Base-by-base conservation (phyloP, 805 yeast genomes). In the Nakazawaea ernobii region DNA sequence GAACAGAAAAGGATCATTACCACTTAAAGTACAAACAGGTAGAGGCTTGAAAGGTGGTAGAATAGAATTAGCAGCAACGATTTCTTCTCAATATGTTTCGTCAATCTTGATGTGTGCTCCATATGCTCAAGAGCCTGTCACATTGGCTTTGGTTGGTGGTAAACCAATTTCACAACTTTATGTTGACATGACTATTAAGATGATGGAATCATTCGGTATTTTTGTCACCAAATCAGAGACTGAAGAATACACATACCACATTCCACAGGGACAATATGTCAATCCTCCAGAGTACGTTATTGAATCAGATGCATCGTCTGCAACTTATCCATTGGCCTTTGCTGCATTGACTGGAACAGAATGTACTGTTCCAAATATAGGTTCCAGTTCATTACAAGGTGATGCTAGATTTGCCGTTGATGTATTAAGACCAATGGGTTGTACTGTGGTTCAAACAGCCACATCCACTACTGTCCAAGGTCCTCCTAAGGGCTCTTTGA, bases 91-190 rank as follows among this genome's bases (percentile, higher is more conserved):
- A 66, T 94, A 94, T 59, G 99, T 94, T 40, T 91, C 98, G 1
- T 92, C 98, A 0, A 77, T 94, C 48, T 76, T 94, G 59, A 90
- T 94, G 96, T 87, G 96, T 67, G 98, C 99, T 33, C 99, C 99
- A 42, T 94, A 91, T 61, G 98, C 98, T 9, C 68, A 81, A 49
- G 75, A 79, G 48, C 95, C 96, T 6, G 95, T 92, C 29, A 89
- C 96, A 8, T 76, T 94, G 60, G 69, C 92, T 8, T 74, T 94
- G 51, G 91, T 86, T 17, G 99, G 98, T 30, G 99, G 99, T 35
- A 91, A 91, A 65, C 99, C 99, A 54, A 88, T 94, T 51, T 92
- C 98, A 11, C 95, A 89, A 63, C 74, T 92, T 56, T 94, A 94
- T 73, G 90, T 94, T 54, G 97, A 91, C 61, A 94, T 94, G 99